These are phyloP conservation scores for Lentinula guzmanii DNA, from an alignment of 768 basidiomycete genomes.

Conservation along the genomic window DNA sequence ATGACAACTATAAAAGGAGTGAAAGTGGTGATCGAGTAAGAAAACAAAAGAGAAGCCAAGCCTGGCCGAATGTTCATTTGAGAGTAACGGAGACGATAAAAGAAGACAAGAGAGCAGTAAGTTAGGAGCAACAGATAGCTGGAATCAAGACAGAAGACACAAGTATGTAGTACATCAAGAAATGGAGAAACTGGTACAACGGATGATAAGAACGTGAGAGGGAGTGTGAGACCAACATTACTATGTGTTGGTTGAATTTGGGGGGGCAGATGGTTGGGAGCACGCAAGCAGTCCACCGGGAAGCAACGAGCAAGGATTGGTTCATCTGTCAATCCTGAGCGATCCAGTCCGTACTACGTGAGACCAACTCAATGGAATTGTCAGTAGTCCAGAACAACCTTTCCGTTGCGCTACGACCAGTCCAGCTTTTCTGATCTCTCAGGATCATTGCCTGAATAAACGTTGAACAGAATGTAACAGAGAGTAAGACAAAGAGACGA, in stretches of 20 bases:
- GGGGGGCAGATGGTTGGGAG: background rate
- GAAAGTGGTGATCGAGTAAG: background rate
- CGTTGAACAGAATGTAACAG: background rate
- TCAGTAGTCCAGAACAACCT: constrained; percentile 91
- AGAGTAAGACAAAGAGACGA: constrained; percentile 7
- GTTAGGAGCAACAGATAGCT: background rate
- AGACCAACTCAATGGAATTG: constrained; percentile 81
- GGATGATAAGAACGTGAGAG: background rate
- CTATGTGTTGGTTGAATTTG: background rate
- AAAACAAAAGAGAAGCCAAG: background rate
- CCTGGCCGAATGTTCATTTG: background rate
- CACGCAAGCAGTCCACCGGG: constrained; percentile 1
- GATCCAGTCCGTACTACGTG: constrained; percentile 84
- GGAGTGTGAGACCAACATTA: constrained; percentile 2
- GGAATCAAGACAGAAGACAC: background rate
- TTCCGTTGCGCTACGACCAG: constrained; percentile 84
- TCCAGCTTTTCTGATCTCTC: constrained; percentile 95
- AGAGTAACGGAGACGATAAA: background rate
- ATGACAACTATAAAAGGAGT: background rate
- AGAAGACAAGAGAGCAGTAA: background rate
- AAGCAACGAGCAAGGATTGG: background rate
- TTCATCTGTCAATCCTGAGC: constrained; percentile 49
- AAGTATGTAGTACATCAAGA: background rate
- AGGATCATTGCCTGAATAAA: constrained; percentile 82
- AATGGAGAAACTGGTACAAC: background rate